Evolutionary conservation across 805 yeast genomes (phyloP), one percentile per base, ranked within the genome.

Genomic region (Maudiozyma pseudohumilis): DNA sequence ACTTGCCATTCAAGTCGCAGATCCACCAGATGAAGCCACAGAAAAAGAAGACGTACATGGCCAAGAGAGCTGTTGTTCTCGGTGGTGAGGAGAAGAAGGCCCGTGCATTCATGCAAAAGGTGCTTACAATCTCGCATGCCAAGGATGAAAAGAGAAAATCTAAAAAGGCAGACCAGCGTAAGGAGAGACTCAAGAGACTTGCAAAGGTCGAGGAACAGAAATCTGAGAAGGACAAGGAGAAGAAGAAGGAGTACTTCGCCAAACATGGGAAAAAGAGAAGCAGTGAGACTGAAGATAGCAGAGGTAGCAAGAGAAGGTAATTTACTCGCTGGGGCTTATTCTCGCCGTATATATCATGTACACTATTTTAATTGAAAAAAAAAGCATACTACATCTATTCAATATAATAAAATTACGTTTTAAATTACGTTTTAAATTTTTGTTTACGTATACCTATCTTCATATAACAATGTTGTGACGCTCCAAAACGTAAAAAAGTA

Each of bases 41-140:
- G 61, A 77, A 73, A 68, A 80, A 81, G 61, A 70, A 74, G 53
- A 78, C 95, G 0, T 92, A 89, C 56, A 58, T 81, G 74, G 74
- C 70, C 40, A 92, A 87, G 68, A 77, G 98, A 54, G 98, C 98
- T 1, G 96, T 92, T 38, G 92, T 92, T 6, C 64, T 88, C 28
- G 83, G 79, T 29, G 95, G 94, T 12, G 95, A 85, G 36, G 97
- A 89, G 62, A 86, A 85, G 79, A 83, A 85, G 65, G 88, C 94
- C 23, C 74, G 96, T 49, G 80, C 86, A 25, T 72, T 89, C 62
- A 75, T 92, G 69, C 89, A 81, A 61, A 84, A 84, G 63, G 77
- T 92, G 39, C 74, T 81, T 51, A 86, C 97, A 0, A 66, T 92
- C 37, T 76, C 85, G 53, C 84, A 77, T 52, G 92, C 81, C 42